Evolutionary conservation across 495 filamentous ascomycete genomes (phyloP).

Genomic region (Usnea hakonensis): DNA sequence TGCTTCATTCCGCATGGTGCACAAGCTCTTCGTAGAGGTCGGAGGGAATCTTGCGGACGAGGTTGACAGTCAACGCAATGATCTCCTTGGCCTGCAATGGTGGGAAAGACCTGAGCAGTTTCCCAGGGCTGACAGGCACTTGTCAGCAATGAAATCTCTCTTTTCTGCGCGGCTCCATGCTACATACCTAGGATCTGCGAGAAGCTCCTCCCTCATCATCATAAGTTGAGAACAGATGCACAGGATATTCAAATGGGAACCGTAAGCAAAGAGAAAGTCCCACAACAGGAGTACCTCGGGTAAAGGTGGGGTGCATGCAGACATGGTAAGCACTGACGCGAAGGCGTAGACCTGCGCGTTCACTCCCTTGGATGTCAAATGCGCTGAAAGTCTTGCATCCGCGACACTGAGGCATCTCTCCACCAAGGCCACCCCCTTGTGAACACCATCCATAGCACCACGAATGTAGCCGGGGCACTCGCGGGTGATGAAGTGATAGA

Average conservation of each 20-base stretch:
- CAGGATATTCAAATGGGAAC: constrained; percentile 85
- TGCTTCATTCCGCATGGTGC: constrained; percentile 64
- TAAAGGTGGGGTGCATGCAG: constrained; percentile 92
- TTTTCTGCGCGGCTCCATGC: constrained; percentile 2
- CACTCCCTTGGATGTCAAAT: constrained; percentile 78
- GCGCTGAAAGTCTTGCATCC: constrained; percentile 75
- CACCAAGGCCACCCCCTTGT: constrained; percentile 81
- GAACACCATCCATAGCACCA: constrained; percentile 94
- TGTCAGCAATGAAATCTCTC: background rate
- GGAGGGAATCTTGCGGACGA: constrained; percentile 78
- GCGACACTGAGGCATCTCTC: constrained; percentile 85
- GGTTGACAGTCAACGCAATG: constrained; percentile 66
- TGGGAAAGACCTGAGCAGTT: constrained; percentile 82
- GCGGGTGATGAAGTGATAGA: constrained; percentile 77
- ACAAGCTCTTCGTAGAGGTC: constrained; percentile 86
- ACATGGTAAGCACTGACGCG: constrained; percentile 87
- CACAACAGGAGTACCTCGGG: constrained; percentile 92
- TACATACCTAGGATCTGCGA: constrained; percentile 71
- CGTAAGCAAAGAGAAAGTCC: constrained; percentile 97
- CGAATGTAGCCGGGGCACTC: constrained; percentile 93
- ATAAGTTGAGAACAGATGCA: constrained; percentile 97
- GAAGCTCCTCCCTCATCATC: constrained; percentile 73
- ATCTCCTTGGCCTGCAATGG: constrained; percentile 73
- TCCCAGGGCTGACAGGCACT: constrained; percentile 62
- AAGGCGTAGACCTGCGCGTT: constrained; percentile 96